Evolutionary conservation across 306 rosid species (phyloP), one percentile per base, ranked within the genome.

Genomic region (Astragalus membranaceus): DNA sequence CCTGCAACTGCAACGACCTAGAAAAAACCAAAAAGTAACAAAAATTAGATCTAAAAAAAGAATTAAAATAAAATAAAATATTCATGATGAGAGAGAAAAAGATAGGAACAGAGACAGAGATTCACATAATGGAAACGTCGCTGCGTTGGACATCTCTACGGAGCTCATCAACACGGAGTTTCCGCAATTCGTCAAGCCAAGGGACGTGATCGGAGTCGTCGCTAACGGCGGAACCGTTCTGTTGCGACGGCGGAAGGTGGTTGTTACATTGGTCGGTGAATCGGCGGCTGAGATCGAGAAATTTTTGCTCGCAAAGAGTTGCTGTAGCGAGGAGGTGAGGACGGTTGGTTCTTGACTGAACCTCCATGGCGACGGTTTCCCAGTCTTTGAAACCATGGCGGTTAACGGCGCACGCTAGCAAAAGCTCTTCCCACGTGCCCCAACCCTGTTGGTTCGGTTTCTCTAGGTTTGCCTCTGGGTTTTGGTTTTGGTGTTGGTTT

Each of bases 401-500:
- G 57, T 84, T 79, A 2, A 90, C 96, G 49, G 96, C 96, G 67
- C 44, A 76, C 0, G 87, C 95, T 0, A 90, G 82, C 64, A 90
- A 14, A 3, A 90, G 85, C 63, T 90, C 96, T 65, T 90, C 96
- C 95, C 87, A 83, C 46, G 96, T 86, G 15, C 90, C 96, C 96
- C 95, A 90, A 6, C 51, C 58, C 14, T 54, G 75, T 10, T 46
- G 80, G 7, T 47, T 20, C 6, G 46, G 56, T 51, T 68, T 26
- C 13, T 78, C 70, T 66, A 47, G 63, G 51, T 72, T 42, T 43
- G 56, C 67, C 55, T 70, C 56, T 66, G 42, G 53, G 49, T 63
- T 58, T 7, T 43, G 69, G 47, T 17, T 37, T 55, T 33, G 79
- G 80, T 61, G 72, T 56, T 66, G 78, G 66, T 80, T 81, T 77